Conservation (phyloP, 2,329 filamentous ascomycete genomes). For the Ascochyta koolunga region DNA sequence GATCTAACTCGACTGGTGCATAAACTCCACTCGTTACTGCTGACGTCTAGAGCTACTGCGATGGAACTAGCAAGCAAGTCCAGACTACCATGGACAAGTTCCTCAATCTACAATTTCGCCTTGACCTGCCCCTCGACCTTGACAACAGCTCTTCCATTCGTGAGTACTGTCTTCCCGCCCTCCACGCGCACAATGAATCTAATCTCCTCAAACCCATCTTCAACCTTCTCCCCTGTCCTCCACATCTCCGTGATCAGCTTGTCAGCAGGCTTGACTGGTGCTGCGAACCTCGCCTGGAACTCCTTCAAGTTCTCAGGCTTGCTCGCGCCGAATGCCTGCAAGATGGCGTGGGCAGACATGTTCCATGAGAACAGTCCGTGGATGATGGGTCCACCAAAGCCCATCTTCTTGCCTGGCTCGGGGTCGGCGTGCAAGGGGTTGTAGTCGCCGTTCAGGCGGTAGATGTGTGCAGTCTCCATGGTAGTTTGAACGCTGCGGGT, state of each 20-base stretch:
- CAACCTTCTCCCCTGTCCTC: constrained; percentile 71
- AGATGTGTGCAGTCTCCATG: constrained; percentile 66
- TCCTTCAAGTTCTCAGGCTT: constrained; percentile 83
- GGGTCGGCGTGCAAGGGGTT: constrained; percentile 90
- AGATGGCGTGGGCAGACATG: constrained; percentile 72
- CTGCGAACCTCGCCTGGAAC: constrained; percentile 87
- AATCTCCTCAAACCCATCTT: constrained; percentile 75
- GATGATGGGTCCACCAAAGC: constrained; percentile 86
- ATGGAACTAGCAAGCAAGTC: not conserved
- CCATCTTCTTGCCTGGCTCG: constrained; percentile 85
- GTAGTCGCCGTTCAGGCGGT: constrained; percentile 86
- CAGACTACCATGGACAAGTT: not conserved
- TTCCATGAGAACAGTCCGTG: constrained; percentile 92
- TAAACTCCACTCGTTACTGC: not conserved
- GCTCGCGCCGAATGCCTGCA: constrained; percentile 75
- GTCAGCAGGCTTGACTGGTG: constrained; percentile 81
- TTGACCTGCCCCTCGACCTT: constrained; percentile 61
- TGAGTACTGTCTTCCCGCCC: constrained; percentile 82
- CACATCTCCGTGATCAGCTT: constrained; percentile 83
- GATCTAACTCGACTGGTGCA: constrained; percentile 25
- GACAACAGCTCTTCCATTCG: constrained; percentile 82
- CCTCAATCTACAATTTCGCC: constrained; percentile 43
- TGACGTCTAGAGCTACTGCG: constrained; percentile 1
- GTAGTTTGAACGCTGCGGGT: constrained; percentile 74
- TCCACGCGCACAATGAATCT: constrained; percentile 79